Base-by-base conservation (phyloP, 2,329 filamentous ascomycete species). In the Colletotrichum sp. region DNA sequence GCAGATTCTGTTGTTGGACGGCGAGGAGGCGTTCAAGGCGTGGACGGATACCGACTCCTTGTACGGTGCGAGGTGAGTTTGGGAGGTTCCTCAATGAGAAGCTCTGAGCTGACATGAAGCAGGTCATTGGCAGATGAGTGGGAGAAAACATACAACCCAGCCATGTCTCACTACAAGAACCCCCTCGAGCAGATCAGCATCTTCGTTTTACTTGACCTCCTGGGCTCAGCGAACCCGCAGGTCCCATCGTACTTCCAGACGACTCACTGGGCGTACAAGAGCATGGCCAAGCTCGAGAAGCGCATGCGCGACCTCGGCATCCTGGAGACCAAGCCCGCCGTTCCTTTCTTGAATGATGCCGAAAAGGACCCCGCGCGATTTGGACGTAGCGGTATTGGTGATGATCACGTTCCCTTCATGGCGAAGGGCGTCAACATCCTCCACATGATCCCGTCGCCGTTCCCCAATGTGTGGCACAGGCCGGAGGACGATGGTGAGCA, bases 361-460 rank as follows among this genome's bases (percentile, higher is more conserved):
- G 85, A 86, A 13, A 92, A 90, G 81, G 84, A 78, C n/a, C 77
- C 80, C 0, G 68, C 67, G 12, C 75, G 81, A 85, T 84, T 85
- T 82, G 44, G 84, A 78, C 64, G 75, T 77, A 78, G 78, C 81
- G 79, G 80, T 21, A 90, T 95, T 7, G 87, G 91, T 76, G 95
- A 96, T 81, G 95, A 97, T 79, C 95, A 97, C 82, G 80, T 96
- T 5, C 95, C 95, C 1, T 97, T 97, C 80, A 91, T 96, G 85
- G 86, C 85, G 5, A 89, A 93, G 55, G 95, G 95, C 1, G 95
- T 96, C 0, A 92, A 95, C 64, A 88, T 96, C 26, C 82, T 97
- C 65, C 95, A 96, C 84, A 83, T 96, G 7, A 96, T 96, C 70
- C 92, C 95, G 0, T 88, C 87, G n/a, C 90, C 90, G 1, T 95